These are phyloP conservation scores for Herpetomonas muscarum DNA, from an alignment of 208 protist species.

Conservation along the genomic window DNA sequence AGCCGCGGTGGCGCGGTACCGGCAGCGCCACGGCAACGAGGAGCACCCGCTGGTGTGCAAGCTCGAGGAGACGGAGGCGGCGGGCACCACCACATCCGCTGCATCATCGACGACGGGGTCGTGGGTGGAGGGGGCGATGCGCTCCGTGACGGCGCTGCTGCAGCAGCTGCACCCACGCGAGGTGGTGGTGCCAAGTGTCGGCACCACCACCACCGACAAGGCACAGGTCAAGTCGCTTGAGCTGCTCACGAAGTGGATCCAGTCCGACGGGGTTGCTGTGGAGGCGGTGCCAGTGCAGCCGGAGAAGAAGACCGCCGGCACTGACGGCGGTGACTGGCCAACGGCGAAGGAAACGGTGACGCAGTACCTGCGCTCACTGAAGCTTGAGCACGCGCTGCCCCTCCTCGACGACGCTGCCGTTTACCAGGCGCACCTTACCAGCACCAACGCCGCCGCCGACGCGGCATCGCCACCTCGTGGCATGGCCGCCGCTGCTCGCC, in stretches of 20 bases:
- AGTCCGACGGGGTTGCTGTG: slow-evolving; percentile 53
- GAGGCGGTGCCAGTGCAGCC: slow-evolving; percentile 21
- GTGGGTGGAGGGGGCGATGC: slow-evolving; percentile 16
- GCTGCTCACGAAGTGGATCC: slow-evolving; percentile 40
- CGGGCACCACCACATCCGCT: not conserved
- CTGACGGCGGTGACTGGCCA: not conserved
- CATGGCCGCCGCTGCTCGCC: too few species aligned
- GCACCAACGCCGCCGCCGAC: too few species aligned
- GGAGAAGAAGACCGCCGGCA: not conserved
- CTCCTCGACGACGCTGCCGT: slow-evolving; percentile 40
- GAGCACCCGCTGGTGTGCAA: not conserved
- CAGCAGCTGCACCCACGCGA: slow-evolving; percentile 79
- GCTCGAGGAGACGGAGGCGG: not conserved
- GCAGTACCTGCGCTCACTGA: slow-evolving; percentile 46
- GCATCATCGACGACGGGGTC: too few species aligned
- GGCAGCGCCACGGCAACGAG: not conserved
- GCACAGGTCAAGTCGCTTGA: not conserved
- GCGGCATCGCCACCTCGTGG: too few species aligned
- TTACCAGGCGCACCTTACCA: slow-evolving; percentile 47
- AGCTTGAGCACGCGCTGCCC: slow-evolving; percentile 25
- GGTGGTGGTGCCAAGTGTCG: slow-evolving; percentile 50
- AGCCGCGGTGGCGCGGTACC: slow-evolving; percentile 13
- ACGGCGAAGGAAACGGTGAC: slow-evolving; percentile 28
- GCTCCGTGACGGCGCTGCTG: slow-evolving; percentile 45
- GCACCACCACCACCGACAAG: not conserved